Percentiles rank a stretch among this genome's conserved stretches.
phyloP scores from a whole-genome alignment of 2,329 filamentous ascomycete genomes.

The Aspergillus piperis region DNA sequence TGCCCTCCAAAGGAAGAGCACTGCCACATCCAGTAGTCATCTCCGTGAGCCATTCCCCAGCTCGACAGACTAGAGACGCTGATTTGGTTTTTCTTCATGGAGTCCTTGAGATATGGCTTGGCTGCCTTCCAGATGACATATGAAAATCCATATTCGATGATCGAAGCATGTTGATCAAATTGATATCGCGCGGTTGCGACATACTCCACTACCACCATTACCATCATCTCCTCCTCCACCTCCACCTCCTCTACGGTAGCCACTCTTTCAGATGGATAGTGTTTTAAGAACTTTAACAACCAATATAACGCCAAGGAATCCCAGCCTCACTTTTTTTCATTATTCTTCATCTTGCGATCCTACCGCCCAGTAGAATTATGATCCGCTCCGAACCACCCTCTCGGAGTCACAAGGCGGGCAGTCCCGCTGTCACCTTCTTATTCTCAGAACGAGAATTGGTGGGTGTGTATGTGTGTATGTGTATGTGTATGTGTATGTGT shows the following conservation, averaged over 20 bases:
- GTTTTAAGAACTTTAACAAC: not conserved
- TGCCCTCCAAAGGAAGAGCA: not conserved
- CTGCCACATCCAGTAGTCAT: not conserved
- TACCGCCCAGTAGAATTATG: constrained; percentile 14
- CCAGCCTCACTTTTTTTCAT: constrained; percentile 11
- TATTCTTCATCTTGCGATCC: not conserved
- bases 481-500: no score
- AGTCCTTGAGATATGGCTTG: no score
- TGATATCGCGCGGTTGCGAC: not conserved
- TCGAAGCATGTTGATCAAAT: not conserved
- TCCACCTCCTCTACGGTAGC: no score
- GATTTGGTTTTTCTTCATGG: no score
- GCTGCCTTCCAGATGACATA: no score
- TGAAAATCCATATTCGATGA: not conserved
- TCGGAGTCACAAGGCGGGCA: constrained; percentile 16
- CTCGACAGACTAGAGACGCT: not conserved
- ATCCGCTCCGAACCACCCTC: constrained; percentile 14
- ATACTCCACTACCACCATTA: no score
- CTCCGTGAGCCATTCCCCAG: not conserved
- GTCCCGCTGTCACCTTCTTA: constrained; percentile 15
- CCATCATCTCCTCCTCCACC: no score
- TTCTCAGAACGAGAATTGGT: no score
- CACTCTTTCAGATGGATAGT: not conserved
- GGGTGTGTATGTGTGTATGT: no score
- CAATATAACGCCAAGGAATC: not conserved